Base-by-base conservation (phyloP, 495 filamentous ascomycete species). In the Aspergillus biplanus region DNA sequence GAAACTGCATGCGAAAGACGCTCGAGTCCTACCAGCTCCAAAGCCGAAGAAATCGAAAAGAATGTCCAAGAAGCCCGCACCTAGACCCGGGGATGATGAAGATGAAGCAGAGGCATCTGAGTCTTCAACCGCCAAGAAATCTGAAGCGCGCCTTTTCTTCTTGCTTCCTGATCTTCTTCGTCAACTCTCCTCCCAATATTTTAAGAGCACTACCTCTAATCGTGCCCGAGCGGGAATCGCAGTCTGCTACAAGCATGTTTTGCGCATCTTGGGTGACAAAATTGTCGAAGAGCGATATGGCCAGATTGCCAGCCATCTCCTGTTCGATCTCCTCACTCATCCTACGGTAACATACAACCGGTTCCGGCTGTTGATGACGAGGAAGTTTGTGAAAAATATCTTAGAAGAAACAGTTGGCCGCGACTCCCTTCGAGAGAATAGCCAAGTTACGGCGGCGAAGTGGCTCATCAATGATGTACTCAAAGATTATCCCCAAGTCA, bases 401-500 rank as follows among this genome's bases (percentile, higher is more conserved):
- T 75, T 98, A 42, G 92, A 96, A 63, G 88, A 93, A 65, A 87
- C 94, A 6, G 82, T 98, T 71, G 93, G 93, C 6, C 84, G 84
- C 50, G 86, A 87, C 65, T 87, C 97, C 56, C 84, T 99, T 5
- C 91, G 92, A 3, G 95, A 98, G 71, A 89, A 90, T 31, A 93
- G 92, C 6, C 93, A 96, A 64, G 80, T 91, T 53, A 87, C 87
- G 67, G 93, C 92, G 34, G 90, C 92, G 6, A 92, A 86, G 64
- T 86, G 84, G 64, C 77, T 99, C 52, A 84, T 97, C 67, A 97
- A 97, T 70, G 87, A 91, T 62, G 82, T 96, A 49, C 83, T 98
- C 48, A 98, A 96, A 73, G 95, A 98, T 68, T 98, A 95, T 56
- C 96, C 95, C 3, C 92, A 97, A 71, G 90, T 90, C 12, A 78